A percentile compares a stretch with the other conserved stretches of the same genome.
phyloP scores from a whole-genome alignment of 768 basidiomycete species.

The Lentinus brumalis region DNA sequence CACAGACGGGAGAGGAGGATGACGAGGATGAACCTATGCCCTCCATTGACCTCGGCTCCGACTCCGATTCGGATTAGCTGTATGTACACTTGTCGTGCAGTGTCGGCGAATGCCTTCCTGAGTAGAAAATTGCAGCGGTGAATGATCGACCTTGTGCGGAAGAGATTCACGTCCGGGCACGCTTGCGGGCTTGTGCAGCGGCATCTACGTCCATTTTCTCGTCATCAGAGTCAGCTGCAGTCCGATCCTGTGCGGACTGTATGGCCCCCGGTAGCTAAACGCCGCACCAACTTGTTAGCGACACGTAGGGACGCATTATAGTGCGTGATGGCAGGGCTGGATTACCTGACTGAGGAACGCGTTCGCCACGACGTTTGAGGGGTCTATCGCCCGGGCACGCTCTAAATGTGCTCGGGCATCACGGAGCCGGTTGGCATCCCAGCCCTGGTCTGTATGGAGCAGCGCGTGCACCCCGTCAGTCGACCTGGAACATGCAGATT shows the following conservation, averaged over 20 bases:
- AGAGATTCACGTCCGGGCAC: slow-evolving; percentile 30
- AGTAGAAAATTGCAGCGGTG: neutral
- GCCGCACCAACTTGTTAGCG: slow-evolving; percentile 2
- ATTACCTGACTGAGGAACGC: slow-evolving; percentile 57
- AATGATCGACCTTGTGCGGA: neutral
- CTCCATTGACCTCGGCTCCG: slow-evolving; percentile 74
- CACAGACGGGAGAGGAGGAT: slow-evolving; percentile 39
- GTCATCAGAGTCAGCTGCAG: slow-evolving; percentile 39
- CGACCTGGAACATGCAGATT: neutral
- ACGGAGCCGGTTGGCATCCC: slow-evolving; percentile 42
- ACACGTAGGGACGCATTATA: neutral
- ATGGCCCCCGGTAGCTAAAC: slow-evolving; percentile 22
- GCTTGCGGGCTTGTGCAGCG: slow-evolving; percentile 35
- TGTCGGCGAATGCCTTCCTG: neutral
- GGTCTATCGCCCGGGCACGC: slow-evolving; percentile 61
- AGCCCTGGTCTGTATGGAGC: slow-evolving; percentile 8
- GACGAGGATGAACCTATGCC: slow-evolving; percentile 81
- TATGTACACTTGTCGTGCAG: neutral
- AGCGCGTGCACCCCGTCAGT: neutral
- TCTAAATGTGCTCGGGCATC: slow-evolving; percentile 68
- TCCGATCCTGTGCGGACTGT: slow-evolving; percentile 11
- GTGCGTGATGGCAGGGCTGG: slow-evolving; percentile 18
- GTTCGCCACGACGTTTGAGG: slow-evolving; percentile 53
- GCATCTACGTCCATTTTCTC: slow-evolving; percentile 34
- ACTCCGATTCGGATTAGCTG: slow-evolving; percentile 59